Conservation (phyloP, 139 green algal species). For the Deuterostichococcus epilithicus region DNA sequence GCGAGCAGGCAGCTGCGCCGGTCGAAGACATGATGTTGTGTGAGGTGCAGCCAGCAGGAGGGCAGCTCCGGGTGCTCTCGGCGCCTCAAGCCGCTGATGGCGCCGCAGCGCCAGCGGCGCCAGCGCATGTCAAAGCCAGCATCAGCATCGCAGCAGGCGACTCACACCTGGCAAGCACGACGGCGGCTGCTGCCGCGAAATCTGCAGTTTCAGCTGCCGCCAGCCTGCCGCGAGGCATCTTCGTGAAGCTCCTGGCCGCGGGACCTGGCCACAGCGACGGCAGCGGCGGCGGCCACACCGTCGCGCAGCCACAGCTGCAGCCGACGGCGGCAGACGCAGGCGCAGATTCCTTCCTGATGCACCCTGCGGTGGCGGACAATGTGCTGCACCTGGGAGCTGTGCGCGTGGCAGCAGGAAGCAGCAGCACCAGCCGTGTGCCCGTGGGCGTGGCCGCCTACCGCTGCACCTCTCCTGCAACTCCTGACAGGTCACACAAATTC, state of each 20-base stretch:
- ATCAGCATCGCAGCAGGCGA: neutral
- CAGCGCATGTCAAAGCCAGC: neutral
- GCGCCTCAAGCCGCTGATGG: neutral
- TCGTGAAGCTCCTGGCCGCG: no score
- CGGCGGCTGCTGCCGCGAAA: no score
- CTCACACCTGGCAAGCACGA: no score
- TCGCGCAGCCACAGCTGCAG: neutral
- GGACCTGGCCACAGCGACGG: no score
- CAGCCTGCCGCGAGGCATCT: no score
- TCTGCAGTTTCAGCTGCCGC: no score
- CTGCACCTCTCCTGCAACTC: neutral
- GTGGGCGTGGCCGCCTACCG: neutral
- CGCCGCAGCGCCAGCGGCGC: no score
- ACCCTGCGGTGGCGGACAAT: conserved; percentile 32
- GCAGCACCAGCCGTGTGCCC: neutral
- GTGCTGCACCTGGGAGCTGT: conserved; percentile 44
- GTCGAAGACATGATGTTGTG: neutral
- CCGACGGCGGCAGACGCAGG: no score
- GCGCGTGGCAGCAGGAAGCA: conserved; percentile 7
- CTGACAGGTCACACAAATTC: neutral
- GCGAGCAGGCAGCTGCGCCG: neutral
- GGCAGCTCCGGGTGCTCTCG: neutral
- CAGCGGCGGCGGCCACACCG: neutral
- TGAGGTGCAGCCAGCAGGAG: neutral
- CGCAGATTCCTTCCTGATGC: neutral